phyloP scores from a whole-genome alignment of 202 grass and related monocot genomes.

The Brachypodium distachyon region DNA sequence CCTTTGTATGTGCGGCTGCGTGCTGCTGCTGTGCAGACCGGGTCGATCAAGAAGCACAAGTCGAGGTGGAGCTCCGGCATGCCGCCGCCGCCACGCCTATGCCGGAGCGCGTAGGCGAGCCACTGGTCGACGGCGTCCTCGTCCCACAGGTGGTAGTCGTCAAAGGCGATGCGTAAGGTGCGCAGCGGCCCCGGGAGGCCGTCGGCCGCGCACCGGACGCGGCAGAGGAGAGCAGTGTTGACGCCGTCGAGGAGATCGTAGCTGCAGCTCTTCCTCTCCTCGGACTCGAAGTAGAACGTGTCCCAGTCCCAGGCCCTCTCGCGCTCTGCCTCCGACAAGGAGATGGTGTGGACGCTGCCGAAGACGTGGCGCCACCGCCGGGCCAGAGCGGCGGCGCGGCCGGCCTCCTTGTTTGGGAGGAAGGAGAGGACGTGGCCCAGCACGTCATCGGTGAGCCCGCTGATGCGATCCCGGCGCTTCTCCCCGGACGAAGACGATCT shows the following conservation, averaged over 20 bases:
- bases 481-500: neutral
- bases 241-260: neutral
- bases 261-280: neutral
- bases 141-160: neutral
- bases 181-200: neutral
- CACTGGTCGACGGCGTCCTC: neutral
- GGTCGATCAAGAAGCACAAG: neutral
- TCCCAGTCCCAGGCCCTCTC: neutral
- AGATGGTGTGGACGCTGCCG: neutral
- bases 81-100: neutral
- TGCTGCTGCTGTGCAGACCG: neutral
- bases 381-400: neutral
- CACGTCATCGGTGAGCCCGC: neutral
- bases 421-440: slow-evolving; percentile 23
- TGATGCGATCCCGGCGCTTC: slow-evolving; percentile 1
- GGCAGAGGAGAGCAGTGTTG: neutral
- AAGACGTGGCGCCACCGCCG: neutral
- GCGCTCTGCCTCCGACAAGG: neutral
- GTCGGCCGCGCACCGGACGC: neutral
- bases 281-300: neutral
- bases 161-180: neutral
- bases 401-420: neutral
- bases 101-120: neutral
- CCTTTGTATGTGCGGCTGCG: neutral
- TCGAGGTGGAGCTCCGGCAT: neutral